Conservation (phyloP, 192 early-diverging fungal species). For the Umbelopsis sp. region DNA sequence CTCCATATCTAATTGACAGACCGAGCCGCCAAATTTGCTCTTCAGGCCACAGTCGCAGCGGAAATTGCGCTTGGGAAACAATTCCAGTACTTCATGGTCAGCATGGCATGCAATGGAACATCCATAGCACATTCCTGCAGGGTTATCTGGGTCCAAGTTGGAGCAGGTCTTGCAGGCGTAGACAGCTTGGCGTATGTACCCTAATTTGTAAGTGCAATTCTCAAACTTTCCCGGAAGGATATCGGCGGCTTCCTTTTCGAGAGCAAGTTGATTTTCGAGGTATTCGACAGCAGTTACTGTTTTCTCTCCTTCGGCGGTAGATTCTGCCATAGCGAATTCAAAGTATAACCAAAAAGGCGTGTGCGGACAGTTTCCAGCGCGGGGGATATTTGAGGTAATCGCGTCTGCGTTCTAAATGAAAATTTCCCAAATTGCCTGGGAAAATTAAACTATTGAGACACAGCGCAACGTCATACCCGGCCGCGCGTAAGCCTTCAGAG, state of each 20-base stretch:
- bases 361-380: neutral
- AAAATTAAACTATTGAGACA: neutral
- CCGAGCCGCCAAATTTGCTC: slow-evolving; percentile 38
- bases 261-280: slow-evolving; percentile 35
- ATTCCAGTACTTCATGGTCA: slow-evolving; percentile 80
- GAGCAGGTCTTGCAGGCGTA: slow-evolving; percentile 84
- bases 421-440: neutral
- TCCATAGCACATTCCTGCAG: slow-evolving; percentile 73
- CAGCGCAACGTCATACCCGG: slow-evolving; percentile 3
- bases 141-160: slow-evolving; percentile 23
- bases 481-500: neutral
- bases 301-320: slow-evolving; percentile 18
- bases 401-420: too few species aligned
- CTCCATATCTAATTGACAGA: slow-evolving; percentile 44
- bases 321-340: neutral
- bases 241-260: slow-evolving; percentile 52
- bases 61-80: slow-evolving; percentile 84
- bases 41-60: slow-evolving; percentile 87
- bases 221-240: slow-evolving; percentile 72
- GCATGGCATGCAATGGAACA: slow-evolving; percentile 79
- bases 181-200: slow-evolving; percentile 78
- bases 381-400: neutral
- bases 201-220: slow-evolving; percentile 70
- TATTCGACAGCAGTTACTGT: slow-evolving; percentile 46
- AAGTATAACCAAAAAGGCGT: neutral